phyloP scores from a whole-genome alignment of 148 eudicot genomes.

The Cornus florida region DNA sequence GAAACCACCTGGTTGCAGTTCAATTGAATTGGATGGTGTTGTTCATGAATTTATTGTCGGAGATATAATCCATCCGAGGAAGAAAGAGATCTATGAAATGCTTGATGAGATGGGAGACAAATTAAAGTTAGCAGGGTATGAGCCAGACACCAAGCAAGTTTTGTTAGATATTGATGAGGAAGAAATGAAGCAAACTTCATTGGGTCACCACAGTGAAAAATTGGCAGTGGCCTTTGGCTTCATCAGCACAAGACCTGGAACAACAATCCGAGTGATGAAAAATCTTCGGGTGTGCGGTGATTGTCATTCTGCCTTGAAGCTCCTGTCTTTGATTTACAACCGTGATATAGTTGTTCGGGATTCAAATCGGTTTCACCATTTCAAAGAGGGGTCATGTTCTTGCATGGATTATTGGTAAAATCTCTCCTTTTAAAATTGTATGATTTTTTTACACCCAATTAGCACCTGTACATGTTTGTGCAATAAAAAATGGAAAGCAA shows the following conservation, averaged over 20 bases:
- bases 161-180: conserved; percentile 18
- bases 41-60: conserved; percentile 21
- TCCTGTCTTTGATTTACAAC: conserved; percentile 10
- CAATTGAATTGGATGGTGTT: conserved; percentile 21
- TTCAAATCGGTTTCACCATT: conserved; percentile 19
- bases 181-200: conserved; percentile 10
- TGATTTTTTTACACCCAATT: too few species aligned
- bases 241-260: conserved; percentile 12
- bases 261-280: conserved; percentile 17
- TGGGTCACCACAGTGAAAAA: conserved; percentile 26
- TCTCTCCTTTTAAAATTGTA: not conserved
- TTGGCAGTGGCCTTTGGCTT: conserved; percentile 24
- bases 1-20: conserved; percentile 24
- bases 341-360: conserved; percentile 21
- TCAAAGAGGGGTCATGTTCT: conserved; percentile 22
- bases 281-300: conserved; percentile 21
- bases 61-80: conserved; percentile 9
- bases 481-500: not conserved
- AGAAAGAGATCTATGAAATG: conserved; percentile 20
- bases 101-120: conserved; percentile 16
- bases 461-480: not conserved
- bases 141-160: conserved; percentile 9
- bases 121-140: conserved; percentile 14
- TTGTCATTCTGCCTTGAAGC: conserved; percentile 19
- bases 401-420: conserved; percentile 16